Base-by-base conservation (phyloP, 345 rosid species). In the Physaria fendleri region DNA sequence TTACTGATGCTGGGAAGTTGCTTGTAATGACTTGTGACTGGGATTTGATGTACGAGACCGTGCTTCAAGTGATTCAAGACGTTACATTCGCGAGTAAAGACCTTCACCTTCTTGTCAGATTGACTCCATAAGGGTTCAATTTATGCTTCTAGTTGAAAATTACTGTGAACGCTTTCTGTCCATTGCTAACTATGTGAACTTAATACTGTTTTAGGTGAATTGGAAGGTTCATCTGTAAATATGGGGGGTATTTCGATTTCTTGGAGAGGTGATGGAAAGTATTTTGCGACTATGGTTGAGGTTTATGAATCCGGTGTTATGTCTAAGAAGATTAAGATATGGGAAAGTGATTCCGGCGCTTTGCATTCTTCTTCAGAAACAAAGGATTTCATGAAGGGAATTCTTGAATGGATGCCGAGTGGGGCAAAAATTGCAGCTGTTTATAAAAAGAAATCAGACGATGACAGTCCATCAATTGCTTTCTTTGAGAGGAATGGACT, bases 181-280 rank as follows among this genome's bases (percentile, higher is more conserved):
- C 20, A 11, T 37, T 52, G 49, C 46, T 39, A 64, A 21, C 55
- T 48, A 18, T 53, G 37, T 56, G 25, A 22, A 7, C 41, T 8
- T 8, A n/a, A 8, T 45, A 25, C 57, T 61, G 62, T 20, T 71
- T 72, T 65, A 79, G 95, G 77, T 77, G 83, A 71, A 60, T 49
- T 65, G 1, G 72, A 73, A 14, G 42, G 66, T 28, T 17, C 75
- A 39, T 62, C 83, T 35, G 48, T 33, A 48, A 24, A 49, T 59
- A 45, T 51, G 14, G 76, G 63, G 56, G 80, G 66, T 67, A 66
- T 77, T 74, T 73, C 81, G 23, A 68, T 89, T 59, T 78, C 96
- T 32, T 93, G 97, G 97, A 74, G 97, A 55, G 99, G 99, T 38
- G 99, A 93, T 82, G 99, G 95, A 3, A 93, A 83, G 68, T 89